Evolutionary conservation across 1,284 basidiomycete species (phyloP), one percentile per base, ranked within the genome.

Genomic region (Ustilago cynodontis): DNA sequence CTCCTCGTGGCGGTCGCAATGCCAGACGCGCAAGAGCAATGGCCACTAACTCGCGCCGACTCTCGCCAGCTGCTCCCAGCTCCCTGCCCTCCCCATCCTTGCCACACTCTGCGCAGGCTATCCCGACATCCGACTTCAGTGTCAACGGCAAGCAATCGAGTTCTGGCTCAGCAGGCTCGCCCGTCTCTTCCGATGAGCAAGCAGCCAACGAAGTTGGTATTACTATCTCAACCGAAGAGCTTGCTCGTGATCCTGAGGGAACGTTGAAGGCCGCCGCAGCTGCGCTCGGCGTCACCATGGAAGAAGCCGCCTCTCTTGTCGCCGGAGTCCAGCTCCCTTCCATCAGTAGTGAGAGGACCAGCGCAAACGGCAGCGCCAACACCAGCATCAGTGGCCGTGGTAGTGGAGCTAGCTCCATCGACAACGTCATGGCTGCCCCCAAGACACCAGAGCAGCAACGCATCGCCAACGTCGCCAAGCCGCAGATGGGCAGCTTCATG

Each of bases 401-500:
- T 18, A 72, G 70, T 53, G 52, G 64, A 31, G 31, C 49, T 18
- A 20, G 33, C 31, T 43, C 54, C 16, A 24, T 51, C 13, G 61
- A 64, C 65, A 64, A 41, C 28, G 4, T 35, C 6, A 62, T 67
- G 65, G 53, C 61, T 28, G 49, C 72, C 11, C 67, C 75, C 14
- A 66, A 65, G 60, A 71, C 71, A 16, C 73, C 77, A 22, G 77
- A 73, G 16, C 66, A 68, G 43, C 69, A 64, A 28, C 77, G 73
- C 24, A 39, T 53, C 33, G 45, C 66, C 39, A 65, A 59, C 37
- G 26, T 60, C 22, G 58, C 55, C 41, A 82, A 79, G 26, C 82
- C 82, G 9, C 72, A 76, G 59, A 84, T 84, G 82, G 82, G 82
- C 18, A 72, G 77, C 49, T 84, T 84, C 52, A 82, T 82, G 65